Evolutionary conservation across 768 basidiomycete genomes (phyloP), one percentile per base, ranked within the genome.

Genomic region (Multifurca ochricompacta): DNA sequence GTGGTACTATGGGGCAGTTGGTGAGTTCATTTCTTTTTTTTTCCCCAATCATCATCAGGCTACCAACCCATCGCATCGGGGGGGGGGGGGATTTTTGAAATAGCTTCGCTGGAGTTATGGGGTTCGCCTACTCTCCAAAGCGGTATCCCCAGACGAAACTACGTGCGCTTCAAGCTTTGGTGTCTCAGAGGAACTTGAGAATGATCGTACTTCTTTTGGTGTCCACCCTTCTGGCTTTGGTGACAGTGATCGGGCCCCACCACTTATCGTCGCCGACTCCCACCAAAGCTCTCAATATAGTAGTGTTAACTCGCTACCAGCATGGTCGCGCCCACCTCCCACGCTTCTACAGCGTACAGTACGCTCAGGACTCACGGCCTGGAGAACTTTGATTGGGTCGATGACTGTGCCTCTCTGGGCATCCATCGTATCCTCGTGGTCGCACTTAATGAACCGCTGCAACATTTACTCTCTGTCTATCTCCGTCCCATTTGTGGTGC

Each of bases 1-100:
- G 94, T 67, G 91, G 89, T 54, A 96, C 94, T 0, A 76, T 98
- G 28, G 96, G 96, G 40, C 95, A 95, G 92, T 82, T 97, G 63
- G 89, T 92, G 63, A 62, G 85, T 27, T 19, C 49, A 25, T 21
- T 19, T n/a, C 31, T 10, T 16, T 34, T 18, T 53, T 18, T 14
- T 13, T 23, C 19, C 14, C 34, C 42, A 21, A 37, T 21, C 21
- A 11, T n/a, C n/a, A n/a, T n/a, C n/a, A n/a, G n/a, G 10, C 14
- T 6, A 30, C 18, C 14, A 19, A n/a, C n/a, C n/a, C n/a, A n/a
- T n/a, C n/a, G n/a, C n/a, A n/a, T n/a, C n/a, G n/a, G n/a, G n/a
- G n/a, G n/a, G n/a, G n/a, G n/a, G n/a, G n/a, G n/a, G n/a, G n/a
- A n/a, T n/a, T n/a, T n/a, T n/a, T n/a, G n/a, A n/a, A n/a, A n/a